phyloP scores from a whole-genome alignment of 1,284 basidiomycete genomes.

The Cyathus olla region DNA sequence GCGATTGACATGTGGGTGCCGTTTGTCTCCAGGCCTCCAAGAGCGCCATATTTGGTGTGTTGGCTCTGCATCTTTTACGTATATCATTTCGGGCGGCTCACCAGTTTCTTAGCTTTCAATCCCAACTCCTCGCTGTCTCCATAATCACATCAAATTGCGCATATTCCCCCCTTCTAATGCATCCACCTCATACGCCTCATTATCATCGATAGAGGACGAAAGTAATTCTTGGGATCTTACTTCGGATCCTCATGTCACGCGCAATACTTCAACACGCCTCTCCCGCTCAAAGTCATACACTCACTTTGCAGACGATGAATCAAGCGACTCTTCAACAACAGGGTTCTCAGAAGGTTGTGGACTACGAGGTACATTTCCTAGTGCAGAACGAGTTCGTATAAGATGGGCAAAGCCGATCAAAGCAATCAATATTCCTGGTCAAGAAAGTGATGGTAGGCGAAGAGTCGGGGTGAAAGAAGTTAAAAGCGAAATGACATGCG shows the following conservation, averaged over 20 bases:
- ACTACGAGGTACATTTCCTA: constrained; percentile 83
- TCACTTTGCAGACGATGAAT: constrained; percentile 84
- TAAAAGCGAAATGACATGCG: constrained; percentile 72
- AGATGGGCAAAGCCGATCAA: constrained; percentile 81
- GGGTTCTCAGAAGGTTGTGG: constrained; percentile 70
- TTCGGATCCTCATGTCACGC: constrained; percentile 81
- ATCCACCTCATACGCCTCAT: constrained; percentile 74
- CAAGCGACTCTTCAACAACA: constrained; percentile 74
- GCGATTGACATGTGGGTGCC: constrained; percentile 82
- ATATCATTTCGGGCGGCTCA: neutral
- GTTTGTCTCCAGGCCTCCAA: constrained; percentile 71
- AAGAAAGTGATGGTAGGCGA: constrained; percentile 62
- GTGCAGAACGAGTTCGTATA: constrained; percentile 77
- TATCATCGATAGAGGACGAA: constrained; percentile 81
- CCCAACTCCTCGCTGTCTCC: constrained; percentile 80
- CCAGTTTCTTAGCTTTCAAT: constrained; percentile 66
- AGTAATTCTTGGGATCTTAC: constrained; percentile 77
- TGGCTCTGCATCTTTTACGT: constrained; percentile 1
- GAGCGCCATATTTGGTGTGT: constrained; percentile 77
- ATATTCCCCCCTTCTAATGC: constrained; percentile 72
- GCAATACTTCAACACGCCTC: constrained; percentile 55
- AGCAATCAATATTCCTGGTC: constrained; percentile 55
- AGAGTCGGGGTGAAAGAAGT: constrained; percentile 76
- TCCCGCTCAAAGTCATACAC: constrained; percentile 69
- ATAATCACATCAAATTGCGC: constrained; percentile 77